Evolutionary conservation across 2,329 filamentous ascomycete species (phyloP).

Genomic region (Pyricularia pennisetigena): DNA sequence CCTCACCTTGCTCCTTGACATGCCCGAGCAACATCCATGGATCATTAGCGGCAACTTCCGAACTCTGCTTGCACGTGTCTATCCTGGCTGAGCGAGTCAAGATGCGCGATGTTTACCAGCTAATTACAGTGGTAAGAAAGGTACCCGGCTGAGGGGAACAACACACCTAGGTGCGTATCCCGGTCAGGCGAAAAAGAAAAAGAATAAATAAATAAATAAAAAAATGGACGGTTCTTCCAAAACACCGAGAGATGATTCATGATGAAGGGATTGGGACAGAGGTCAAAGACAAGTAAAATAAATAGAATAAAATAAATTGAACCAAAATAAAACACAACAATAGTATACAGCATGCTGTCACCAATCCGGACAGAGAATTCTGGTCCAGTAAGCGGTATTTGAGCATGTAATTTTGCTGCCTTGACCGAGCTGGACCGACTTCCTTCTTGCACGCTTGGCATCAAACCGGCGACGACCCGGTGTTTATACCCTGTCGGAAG

Average conservation of each 20-base stretch:
- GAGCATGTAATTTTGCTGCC: neutral
- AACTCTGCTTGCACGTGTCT: no score
- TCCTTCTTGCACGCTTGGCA: neutral
- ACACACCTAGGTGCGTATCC: neutral
- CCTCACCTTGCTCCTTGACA: no score
- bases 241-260: neutral
- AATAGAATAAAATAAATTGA: neutral
- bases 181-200: no score
- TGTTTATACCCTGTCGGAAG: neutral
- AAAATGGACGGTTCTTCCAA: neutral
- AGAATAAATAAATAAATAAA: no score
- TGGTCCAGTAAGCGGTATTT: neutral
- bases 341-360: neutral
- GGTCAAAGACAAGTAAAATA: no score
- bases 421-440: neutral
- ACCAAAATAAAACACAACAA: no score
- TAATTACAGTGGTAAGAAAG: no score
- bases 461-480: neutral
- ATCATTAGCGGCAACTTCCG: no score
- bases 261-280: neutral
- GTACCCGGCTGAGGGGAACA: neutral
- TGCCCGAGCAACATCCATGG: no score
- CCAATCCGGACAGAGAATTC: neutral
- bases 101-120: no score
- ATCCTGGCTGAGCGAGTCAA: no score